Evolutionary conservation across 1,284 basidiomycete genomes (phyloP), one percentile per base, ranked within the genome.

Genomic region (Heliocybe sulcata): DNA sequence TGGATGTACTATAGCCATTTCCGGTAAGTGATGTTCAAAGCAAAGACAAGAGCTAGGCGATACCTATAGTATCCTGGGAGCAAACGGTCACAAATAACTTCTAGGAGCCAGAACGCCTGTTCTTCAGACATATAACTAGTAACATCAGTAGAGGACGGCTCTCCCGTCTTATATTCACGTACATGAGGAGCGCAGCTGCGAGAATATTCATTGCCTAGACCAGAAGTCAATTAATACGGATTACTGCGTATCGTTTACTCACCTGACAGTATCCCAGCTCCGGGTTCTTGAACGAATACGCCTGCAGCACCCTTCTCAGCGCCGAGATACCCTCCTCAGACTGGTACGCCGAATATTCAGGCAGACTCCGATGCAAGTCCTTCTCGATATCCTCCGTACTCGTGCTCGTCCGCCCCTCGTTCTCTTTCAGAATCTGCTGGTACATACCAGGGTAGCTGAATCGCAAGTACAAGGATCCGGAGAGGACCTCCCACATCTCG

Each of bases 311-410:
- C 56, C 95, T 81, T 54, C 97, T 77, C 57, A 99, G 76, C 6
- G 92, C 87, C 47, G 71, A 72, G 56, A 98, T 92, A 1, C 94
- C 95, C 52, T 91, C 87, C 26, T 92, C 87, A 20, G 82, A 83
- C 67, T 98, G 94, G 69, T 96, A 98, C 1, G 93, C 94, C 27
- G 92, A 87, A 69, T 97, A 98, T 66, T 98, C 95, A 0, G 94
- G 94, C 57, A 98, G 72, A 72, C 91, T 94, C 20, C 97, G 82
- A 71, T 98, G 96, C 38, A 99, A 72, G 68, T 99, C 97, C 72
- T 99, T 99, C 72, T 99, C 97, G 52, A 99, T 99, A 68, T 99
- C 97, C 68, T 99, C 97, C 0, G 96, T 97, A 63, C 92, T 94
- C 8, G 90, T 90, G 53, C 82, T 94, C 22, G 83, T 85, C 57